Conservation (phyloP, 148 eudicot genomes). For the Heliamphora exappendiculata region DNA sequence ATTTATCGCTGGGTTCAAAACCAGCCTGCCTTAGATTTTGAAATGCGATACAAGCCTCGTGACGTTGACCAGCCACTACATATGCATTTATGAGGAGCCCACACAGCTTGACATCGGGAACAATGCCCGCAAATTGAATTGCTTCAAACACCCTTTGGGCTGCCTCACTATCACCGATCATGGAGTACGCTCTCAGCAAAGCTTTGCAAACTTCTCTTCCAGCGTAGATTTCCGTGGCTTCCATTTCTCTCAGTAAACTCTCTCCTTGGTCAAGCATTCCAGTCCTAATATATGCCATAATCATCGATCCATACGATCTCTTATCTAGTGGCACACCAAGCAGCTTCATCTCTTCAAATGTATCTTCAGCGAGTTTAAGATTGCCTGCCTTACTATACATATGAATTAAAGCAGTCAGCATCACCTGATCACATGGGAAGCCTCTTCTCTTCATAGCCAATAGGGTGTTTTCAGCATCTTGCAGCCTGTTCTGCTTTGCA, state of each 20-base stretch:
- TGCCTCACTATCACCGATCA: conserved; percentile 64
- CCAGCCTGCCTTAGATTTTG: conserved; percentile 65
- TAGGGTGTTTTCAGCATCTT: conserved; percentile 59
- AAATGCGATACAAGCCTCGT: conserved; percentile 55
- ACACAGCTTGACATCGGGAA: conserved; percentile 68
- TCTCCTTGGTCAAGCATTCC: conserved; percentile 55
- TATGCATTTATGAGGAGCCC: conserved; percentile 82
- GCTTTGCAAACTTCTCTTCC: conserved; percentile 86
- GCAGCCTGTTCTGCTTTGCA: conserved; percentile 49
- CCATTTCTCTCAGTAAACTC: conserved; percentile 63
- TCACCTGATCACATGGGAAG: conserved; percentile 69
- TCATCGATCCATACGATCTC: conserved; percentile 86
- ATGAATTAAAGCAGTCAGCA: conserved; percentile 70
- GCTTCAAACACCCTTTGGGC: conserved; percentile 80
- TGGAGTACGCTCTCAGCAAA: conserved; percentile 79
- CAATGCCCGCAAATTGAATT: conserved; percentile 63
- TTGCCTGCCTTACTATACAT: conserved; percentile 88
- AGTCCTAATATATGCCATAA: conserved; percentile 85
- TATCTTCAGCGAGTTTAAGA: conserved; percentile 56
- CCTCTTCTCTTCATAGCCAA: conserved; percentile 56
- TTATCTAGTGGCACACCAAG: conserved; percentile 60
- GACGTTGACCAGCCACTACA: conserved; percentile 46
- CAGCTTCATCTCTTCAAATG: conserved; percentile 67
- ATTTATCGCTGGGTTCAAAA: conserved; percentile 67
- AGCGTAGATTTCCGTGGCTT: conserved; percentile 47